These are phyloP conservation scores for Suaeda aralocaspica DNA, from an alignment of 148 eudicot genomes.

Conservation along the genomic window DNA sequence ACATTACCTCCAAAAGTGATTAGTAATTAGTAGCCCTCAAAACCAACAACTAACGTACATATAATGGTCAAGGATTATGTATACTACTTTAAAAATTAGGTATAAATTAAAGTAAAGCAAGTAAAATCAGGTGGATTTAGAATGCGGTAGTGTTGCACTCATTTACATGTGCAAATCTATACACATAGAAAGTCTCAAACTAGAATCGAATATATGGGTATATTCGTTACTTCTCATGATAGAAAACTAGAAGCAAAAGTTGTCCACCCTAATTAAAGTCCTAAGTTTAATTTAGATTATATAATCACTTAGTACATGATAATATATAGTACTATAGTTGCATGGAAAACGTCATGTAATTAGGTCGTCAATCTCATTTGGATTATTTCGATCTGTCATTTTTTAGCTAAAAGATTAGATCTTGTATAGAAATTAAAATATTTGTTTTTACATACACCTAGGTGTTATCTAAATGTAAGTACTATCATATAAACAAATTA, in stretches of 20 bases:
- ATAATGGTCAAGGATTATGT: too few relatives aligned
- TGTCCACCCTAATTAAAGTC: background rate
- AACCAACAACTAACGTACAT: too few relatives aligned
- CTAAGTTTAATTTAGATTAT: background rate
- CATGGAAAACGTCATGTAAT: constrained; percentile 5
- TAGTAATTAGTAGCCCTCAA: too few relatives aligned
- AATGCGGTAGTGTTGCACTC: background rate
- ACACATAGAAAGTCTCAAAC: background rate
- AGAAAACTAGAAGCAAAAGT: background rate
- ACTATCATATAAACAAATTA: too few relatives aligned
- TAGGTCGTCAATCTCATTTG: too few relatives aligned
- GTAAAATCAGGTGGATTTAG: background rate
- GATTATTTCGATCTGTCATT: too few relatives aligned
- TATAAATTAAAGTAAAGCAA: background rate
- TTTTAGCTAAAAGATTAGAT: too few relatives aligned
- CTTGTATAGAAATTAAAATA: too few relatives aligned
- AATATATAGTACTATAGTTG: background rate
- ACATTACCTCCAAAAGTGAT: too few relatives aligned
- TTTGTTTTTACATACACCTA: too few relatives aligned
- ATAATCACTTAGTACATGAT: background rate
- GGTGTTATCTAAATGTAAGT: too few relatives aligned
- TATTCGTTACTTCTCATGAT: background rate
- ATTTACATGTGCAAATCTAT: constrained; percentile 5
- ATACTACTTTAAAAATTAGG: too few relatives aligned
- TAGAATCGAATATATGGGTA: background rate